These are phyloP conservation scores for Tieghemiomyces parasiticus DNA, from an alignment of 192 early-diverging fungal genomes.

Conservation along the genomic window DNA sequence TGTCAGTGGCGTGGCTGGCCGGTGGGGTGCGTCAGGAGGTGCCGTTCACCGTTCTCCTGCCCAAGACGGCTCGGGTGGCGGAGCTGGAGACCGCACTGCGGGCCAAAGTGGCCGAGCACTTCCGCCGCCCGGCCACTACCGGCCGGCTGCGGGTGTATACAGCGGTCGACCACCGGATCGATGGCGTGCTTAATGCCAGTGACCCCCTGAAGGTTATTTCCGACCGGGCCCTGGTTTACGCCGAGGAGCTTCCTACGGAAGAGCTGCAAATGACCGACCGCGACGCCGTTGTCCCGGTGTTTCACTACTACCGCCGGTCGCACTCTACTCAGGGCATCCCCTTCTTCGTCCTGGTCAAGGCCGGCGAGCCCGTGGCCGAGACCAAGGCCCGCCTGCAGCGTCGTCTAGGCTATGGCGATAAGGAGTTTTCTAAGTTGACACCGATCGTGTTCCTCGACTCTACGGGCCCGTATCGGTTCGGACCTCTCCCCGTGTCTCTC, in stretches of 20 bases:
- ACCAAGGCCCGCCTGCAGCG: conserved; percentile 58
- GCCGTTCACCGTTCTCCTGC: conserved; percentile 49
- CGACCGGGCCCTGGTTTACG: conserved; percentile 33
- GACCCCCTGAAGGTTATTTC: conserved; percentile 33
- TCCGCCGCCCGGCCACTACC: conserved; percentile 19
- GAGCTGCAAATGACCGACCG: conserved; percentile 18
- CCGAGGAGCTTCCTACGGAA: conserved; percentile 34
- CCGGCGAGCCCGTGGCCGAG: conserved; percentile 46
- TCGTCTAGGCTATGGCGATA: conserved; percentile 61
- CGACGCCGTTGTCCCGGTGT: conserved; percentile 41
- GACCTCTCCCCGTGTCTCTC: no score
- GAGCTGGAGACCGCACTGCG: conserved; percentile 33
- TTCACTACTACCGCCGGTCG: conserved; percentile 64
- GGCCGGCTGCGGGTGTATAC: conserved; percentile 41
- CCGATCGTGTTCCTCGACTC: conserved; percentile 33
- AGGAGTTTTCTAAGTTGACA: conserved; percentile 63
- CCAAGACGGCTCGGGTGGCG: conserved; percentile 34
- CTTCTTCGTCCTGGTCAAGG: conserved; percentile 55
- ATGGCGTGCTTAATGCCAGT: conserved; percentile 19
- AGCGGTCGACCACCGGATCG: conserved; percentile 30
- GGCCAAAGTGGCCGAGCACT: conserved; percentile 27
- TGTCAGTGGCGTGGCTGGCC: conserved; percentile 56
- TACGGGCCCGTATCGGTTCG: no score
- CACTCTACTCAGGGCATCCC: conserved; percentile 61
- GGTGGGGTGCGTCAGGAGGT: conserved; percentile 50